Conservation (phyloP, 2,329 filamentous ascomycete species). For the Thielaviopsis populi region DNA sequence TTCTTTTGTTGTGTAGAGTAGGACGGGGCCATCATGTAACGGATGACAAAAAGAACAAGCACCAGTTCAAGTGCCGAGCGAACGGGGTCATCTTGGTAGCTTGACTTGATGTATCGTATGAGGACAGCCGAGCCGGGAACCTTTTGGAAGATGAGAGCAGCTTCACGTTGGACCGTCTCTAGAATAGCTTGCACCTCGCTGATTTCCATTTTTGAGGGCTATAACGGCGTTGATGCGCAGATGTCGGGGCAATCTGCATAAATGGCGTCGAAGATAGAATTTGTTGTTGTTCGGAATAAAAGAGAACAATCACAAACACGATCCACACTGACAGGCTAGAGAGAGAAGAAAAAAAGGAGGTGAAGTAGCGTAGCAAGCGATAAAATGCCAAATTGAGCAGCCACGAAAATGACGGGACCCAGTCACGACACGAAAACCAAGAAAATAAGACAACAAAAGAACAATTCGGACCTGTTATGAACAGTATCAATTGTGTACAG, state of each 20-base stretch:
- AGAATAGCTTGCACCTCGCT: slow-evolving; percentile 43
- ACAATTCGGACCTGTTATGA: no score
- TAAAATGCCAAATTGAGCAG: not conserved
- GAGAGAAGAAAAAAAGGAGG: slow-evolving; percentile 8
- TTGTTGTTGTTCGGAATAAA: not conserved
- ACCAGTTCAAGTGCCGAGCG: slow-evolving; percentile 87
- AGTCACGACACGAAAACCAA: not conserved
- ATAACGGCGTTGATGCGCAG: not conserved
- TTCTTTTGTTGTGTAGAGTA: slow-evolving; percentile 87
- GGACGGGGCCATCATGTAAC: slow-evolving; percentile 79
- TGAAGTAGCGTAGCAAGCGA: not conserved
- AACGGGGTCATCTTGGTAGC: slow-evolving; percentile 93
- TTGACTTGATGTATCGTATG: slow-evolving; percentile 87
- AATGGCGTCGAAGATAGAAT: not conserved
- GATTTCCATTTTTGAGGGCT: slow-evolving; percentile 40
- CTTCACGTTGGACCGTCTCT: slow-evolving; percentile 36
- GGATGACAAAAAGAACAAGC: slow-evolving; percentile 85
- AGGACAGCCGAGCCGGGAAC: slow-evolving; percentile 89
- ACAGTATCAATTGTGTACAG: no score
- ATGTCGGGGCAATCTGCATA: not conserved
- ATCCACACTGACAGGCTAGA: not conserved
- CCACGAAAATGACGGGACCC: not conserved
- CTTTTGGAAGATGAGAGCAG: slow-evolving; percentile 60
- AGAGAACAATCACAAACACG: not conserved
- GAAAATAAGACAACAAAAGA: not conserved